phyloP scores from a whole-genome alignment of 306 rosid species.

The Urtica urens region DNA sequence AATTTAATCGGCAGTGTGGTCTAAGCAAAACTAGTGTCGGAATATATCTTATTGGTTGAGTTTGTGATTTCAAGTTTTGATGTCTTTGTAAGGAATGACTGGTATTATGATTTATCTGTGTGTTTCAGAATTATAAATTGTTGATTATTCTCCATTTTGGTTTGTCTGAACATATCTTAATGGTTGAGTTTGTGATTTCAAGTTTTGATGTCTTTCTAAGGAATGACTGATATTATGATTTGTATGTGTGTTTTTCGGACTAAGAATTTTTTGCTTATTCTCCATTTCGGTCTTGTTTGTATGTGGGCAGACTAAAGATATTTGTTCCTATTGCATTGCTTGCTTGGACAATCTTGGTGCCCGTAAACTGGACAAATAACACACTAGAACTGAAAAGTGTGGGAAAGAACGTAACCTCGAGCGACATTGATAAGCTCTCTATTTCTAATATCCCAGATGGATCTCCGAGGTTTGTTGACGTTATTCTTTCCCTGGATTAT shows the following conservation, averaged over 20 bases:
- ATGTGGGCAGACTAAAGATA: conserved; percentile 80
- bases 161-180: no score
- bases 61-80: no score
- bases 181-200: no score
- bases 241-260: no score
- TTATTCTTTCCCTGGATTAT: not conserved
- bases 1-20: not conserved
- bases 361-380: conserved; percentile 57
- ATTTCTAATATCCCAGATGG: conserved; percentile 44
- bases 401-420: conserved; percentile 49
- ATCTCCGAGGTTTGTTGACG: conserved; percentile 56
- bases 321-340: conserved; percentile 80
- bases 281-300: not conserved
- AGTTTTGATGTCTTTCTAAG: no score
- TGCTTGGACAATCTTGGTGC: conserved; percentile 78
- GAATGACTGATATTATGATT: no score
- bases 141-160: no score
- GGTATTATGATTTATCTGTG: no score
- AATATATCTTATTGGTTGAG: no score
- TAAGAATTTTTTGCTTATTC: conserved; percentile 2
- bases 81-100: no score
- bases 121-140: no score
- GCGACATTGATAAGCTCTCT: conserved; percentile 77
- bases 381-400: conserved; percentile 14
- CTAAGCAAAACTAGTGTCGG: no score